These are phyloP conservation scores for Penicillium lividum DNA, from an alignment of 495 filamentous ascomycete species.

Conservation along the genomic window DNA sequence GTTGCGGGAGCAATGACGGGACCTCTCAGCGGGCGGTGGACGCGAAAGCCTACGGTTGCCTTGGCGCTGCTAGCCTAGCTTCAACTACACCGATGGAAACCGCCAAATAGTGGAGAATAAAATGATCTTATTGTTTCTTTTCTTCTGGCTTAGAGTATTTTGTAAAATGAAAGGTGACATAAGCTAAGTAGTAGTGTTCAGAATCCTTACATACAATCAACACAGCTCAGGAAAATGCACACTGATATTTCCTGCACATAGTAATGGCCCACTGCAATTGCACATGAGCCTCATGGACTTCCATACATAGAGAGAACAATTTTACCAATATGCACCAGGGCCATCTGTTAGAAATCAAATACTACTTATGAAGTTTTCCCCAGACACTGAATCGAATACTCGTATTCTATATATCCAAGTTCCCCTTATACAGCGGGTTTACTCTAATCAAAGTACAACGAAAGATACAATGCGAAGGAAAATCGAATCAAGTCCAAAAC, in stretches of 20 bases:
- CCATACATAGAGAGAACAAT: too few species aligned
- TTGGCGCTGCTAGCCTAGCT: constrained; percentile 19
- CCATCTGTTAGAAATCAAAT: not conserved
- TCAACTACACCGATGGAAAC: too few species aligned
- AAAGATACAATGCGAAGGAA: constrained; percentile 4
- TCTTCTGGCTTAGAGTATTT: too few species aligned
- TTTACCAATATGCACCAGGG: not conserved
- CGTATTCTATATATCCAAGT: constrained; percentile 6
- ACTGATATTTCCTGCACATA: too few species aligned
- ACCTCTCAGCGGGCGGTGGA: constrained; percentile 30
- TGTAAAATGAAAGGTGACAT: too few species aligned
- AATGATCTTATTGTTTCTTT: too few species aligned
- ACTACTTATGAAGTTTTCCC: not conserved
- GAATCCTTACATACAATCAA: too few species aligned
- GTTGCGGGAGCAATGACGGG: constrained; percentile 32
- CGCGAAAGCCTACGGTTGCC: constrained; percentile 34
- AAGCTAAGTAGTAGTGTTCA: too few species aligned
- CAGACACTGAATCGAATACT: not conserved
- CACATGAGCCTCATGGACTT: too few species aligned
- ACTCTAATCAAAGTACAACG: constrained; percentile 3
- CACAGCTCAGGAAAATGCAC: too few species aligned
- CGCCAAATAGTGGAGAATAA: too few species aligned
- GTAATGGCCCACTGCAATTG: too few species aligned
- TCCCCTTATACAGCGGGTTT: not conserved
- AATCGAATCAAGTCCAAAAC: constrained; percentile 4